Percentiles rank a stretch among this genome's conserved stretches.
Conservation (phyloP, 2,329 filamentous ascomycete species). For the Elsinoe australis region DNA sequence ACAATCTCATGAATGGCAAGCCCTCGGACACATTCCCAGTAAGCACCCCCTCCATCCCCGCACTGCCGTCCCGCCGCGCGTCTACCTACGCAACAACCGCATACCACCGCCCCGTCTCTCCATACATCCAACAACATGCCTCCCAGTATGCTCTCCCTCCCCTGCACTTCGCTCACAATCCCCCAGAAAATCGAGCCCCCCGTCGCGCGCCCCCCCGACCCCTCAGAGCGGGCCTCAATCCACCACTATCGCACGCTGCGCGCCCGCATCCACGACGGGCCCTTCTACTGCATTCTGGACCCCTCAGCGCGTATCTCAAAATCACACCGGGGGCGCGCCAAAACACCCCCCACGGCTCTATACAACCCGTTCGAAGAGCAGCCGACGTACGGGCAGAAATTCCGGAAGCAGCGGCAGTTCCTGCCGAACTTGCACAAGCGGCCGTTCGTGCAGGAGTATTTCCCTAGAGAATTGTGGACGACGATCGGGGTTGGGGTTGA, state of each 20-base stretch:
- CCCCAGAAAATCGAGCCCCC: slow-evolving; percentile 26
- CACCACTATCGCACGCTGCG: slow-evolving; percentile 46
- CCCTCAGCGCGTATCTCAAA: slow-evolving; percentile 40
- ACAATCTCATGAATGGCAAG: slow-evolving; percentile 27
- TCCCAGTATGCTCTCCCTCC: slow-evolving; percentile 1
- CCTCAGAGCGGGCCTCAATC: slow-evolving; percentile 42
- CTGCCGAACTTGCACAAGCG: slow-evolving; percentile 48
- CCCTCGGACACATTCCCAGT: slow-evolving; percentile 36
- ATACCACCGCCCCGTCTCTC: background rate
- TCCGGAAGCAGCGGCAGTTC: slow-evolving; percentile 48
- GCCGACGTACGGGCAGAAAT: slow-evolving; percentile 50
- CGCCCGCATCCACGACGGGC: slow-evolving; percentile 51
- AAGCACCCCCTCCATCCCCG: slow-evolving; percentile 24
- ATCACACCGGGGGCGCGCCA: slow-evolving; percentile 10
- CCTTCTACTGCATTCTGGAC: slow-evolving; percentile 50
- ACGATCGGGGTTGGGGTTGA: slow-evolving; percentile 37
- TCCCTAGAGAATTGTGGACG: slow-evolving; percentile 51
- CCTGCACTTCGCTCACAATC: slow-evolving; percentile 5
- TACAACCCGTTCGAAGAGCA: slow-evolving; percentile 57
- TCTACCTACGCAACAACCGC: background rate
- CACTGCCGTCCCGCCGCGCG: background rate
- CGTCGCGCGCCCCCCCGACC: slow-evolving; percentile 34
- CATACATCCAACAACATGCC: background rate
- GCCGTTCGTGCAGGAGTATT: slow-evolving; percentile 49
- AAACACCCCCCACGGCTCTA: slow-evolving; percentile 30